Evolutionary conservation across 768 basidiomycete species (phyloP), one percentile per base, ranked within the genome.

Genomic region (Tylopilus plumbeoviolaceoides): DNA sequence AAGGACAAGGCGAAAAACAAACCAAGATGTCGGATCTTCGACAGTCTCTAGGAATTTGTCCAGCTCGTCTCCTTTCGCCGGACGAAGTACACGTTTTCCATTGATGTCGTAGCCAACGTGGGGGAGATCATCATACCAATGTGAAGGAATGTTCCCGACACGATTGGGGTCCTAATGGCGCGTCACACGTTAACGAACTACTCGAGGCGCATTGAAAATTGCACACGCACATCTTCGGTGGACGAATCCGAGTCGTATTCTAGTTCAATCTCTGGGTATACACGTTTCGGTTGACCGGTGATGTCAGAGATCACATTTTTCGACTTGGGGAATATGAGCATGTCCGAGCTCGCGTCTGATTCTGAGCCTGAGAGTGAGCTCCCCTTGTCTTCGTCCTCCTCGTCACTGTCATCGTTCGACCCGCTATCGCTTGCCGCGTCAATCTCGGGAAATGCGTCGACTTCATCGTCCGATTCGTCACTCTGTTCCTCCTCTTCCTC

Each of bases 81-180:
- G 95, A 48, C 93, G 87, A 57, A 98, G 79, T 44, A 99, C 85
- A 67, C 87, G 87, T 73, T 92, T 95, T 49, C 97, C 97, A 67
- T 94, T 83, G 61, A 98, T 85, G 70, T 93, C 83, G 72, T 99
- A 99, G 43, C 97, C 97, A 65, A 99, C 81, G 71, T 99, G 97
- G n/a, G 97, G 97, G 60, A 99, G 76, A 75, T 98, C 95, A 68
- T 98, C 97, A 70, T 99, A 99, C 94, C 95, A 99, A 64, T 99
- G 94, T 80, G 89, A 87, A 43, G 97, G 97, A 56, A 99, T 76
- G 71, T 95, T 81, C 48, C 97, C 97, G 60, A 97, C 84, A 54
- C 95, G 91, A 67, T 97, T 98, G n/a, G 89, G 90, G 49, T 84
- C 81, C 94, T 98, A 59, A 50, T 51, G 33, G 48, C 42, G 35